A percentile compares a stretch with the other conserved stretches of the same genome.
phyloP scores from a whole-genome alignment of 139 green algal species.

The Pedinophyceae sp. region DNA sequence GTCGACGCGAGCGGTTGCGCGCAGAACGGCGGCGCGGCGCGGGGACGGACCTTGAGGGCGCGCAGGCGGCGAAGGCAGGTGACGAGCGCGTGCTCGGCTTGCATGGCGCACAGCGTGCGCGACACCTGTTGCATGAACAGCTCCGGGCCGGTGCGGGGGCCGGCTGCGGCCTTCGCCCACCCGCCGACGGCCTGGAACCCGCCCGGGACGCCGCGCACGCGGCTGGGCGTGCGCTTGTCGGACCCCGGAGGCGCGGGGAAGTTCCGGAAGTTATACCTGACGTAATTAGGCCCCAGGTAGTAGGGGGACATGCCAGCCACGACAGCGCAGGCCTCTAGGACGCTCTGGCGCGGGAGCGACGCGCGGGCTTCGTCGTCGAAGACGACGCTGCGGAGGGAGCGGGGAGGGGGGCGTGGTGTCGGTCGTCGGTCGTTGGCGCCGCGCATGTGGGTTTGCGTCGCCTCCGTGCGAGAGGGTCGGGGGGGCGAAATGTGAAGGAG shows the following conservation, averaged over 20 bases:
- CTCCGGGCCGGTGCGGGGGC: too few relatives aligned
- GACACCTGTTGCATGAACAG: not conserved
- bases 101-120: not conserved
- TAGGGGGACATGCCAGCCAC: conserved; percentile 47
- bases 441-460: too few relatives aligned
- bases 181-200: too few relatives aligned
- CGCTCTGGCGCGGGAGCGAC: not conserved
- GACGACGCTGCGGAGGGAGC: not conserved
- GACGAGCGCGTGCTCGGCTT: not conserved
- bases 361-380: too few relatives aligned
- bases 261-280: too few relatives aligned
- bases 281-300: too few relatives aligned
- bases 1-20: too few relatives aligned
- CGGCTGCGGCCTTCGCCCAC: not conserved
- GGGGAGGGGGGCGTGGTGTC: not conserved
- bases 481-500: too few relatives aligned
- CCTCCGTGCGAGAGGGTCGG: too few relatives aligned
- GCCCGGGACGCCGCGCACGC: not conserved
- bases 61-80: not conserved
- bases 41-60: not conserved
- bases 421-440: too few relatives aligned
- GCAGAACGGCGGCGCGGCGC: too few relatives aligned
- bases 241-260: too few relatives aligned
- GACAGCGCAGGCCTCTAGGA: conserved; percentile 3
- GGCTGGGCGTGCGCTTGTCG: not conserved